phyloP scores from a whole-genome alignment of 148 eudicot species.

The Vaccinium macrocarpon region DNA sequence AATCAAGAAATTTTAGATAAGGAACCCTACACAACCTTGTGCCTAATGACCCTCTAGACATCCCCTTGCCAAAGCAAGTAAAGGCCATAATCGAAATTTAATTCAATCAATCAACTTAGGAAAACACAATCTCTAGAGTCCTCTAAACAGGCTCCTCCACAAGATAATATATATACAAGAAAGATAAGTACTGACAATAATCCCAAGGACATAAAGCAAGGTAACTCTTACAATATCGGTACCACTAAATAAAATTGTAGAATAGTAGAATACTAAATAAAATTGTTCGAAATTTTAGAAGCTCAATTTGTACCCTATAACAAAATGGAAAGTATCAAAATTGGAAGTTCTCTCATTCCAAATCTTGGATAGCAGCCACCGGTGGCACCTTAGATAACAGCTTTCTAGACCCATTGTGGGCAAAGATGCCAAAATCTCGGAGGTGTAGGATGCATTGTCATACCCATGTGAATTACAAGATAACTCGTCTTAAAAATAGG shows the following conservation, averaged over 20 bases:
- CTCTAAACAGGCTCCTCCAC: background rate
- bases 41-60: no score
- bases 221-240: background rate
- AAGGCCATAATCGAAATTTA: no score
- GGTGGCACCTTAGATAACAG: background rate
- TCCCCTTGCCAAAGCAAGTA: no score
- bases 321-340: background rate
- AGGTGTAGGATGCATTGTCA: no score
- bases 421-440: no score
- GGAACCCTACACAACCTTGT: no score
- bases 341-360: background rate
- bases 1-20: background rate
- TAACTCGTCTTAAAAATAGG: no score
- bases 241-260: background rate
- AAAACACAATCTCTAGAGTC: background rate
- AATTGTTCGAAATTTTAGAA: background rate
- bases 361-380: background rate
- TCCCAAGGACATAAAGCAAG: background rate
- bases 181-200: background rate
- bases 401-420: no score
- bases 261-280: background rate
- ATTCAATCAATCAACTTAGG: background rate
- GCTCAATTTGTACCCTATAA: background rate
- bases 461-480: no score
- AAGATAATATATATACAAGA: background rate